Percentiles rank a stretch among this genome's conserved stretches.
These are phyloP conservation scores for Penicillium oxalicum DNA, from an alignment of 2,329 filamentous ascomycete species.

Conservation along the genomic window DNA sequence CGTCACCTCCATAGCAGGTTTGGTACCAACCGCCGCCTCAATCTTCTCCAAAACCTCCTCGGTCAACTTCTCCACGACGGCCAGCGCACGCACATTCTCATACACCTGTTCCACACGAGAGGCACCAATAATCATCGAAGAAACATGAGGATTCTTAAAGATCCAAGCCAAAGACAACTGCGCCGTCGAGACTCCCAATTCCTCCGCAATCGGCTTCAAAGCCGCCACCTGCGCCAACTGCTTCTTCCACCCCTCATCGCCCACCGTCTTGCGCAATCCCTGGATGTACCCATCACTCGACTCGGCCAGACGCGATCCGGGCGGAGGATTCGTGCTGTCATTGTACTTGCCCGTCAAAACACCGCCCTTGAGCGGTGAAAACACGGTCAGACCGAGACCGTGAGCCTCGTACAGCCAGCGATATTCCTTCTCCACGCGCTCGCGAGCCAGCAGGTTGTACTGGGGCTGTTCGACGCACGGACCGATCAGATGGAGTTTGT, in stretches of 20 bases:
- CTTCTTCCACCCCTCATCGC: slow-evolving; percentile 34
- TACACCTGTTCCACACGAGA: slow-evolving; percentile 38
- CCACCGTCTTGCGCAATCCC: slow-evolving; percentile 37
- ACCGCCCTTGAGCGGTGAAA: slow-evolving; percentile 55
- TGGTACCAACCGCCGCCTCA: slow-evolving; percentile 26
- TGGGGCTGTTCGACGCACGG: slow-evolving; percentile 62
- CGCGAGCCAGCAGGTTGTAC: slow-evolving; percentile 58
- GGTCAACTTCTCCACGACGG: slow-evolving; percentile 40
- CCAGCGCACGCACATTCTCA: slow-evolving; percentile 41
- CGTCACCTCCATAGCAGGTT: slow-evolving; percentile 14
- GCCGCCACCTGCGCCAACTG: slow-evolving; percentile 21
- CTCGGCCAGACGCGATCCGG: slow-evolving; percentile 52
- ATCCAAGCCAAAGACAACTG: slow-evolving; percentile 53
- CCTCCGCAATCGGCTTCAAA: slow-evolving; percentile 59
- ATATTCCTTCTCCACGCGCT: slow-evolving; percentile 60
- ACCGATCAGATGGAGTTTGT: slow-evolving; percentile 56
- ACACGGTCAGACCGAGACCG: slow-evolving; percentile 58
- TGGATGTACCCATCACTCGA: slow-evolving; percentile 53
- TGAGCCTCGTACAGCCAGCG: slow-evolving; percentile 55
- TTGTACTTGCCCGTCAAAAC: slow-evolving; percentile 64
- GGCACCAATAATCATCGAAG: slow-evolving; percentile 49
- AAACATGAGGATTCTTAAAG: slow-evolving; percentile 52
- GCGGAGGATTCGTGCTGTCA: slow-evolving; percentile 45
- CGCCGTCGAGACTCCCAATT: slow-evolving; percentile 54
- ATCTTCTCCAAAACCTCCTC: slow-evolving; percentile 44